Percentiles rank a stretch among this genome's conserved stretches.
These are phyloP conservation scores for Neurospora crassa DNA, from an alignment of 2,329 filamentous ascomycete genomes.

Conservation along the genomic window DNA sequence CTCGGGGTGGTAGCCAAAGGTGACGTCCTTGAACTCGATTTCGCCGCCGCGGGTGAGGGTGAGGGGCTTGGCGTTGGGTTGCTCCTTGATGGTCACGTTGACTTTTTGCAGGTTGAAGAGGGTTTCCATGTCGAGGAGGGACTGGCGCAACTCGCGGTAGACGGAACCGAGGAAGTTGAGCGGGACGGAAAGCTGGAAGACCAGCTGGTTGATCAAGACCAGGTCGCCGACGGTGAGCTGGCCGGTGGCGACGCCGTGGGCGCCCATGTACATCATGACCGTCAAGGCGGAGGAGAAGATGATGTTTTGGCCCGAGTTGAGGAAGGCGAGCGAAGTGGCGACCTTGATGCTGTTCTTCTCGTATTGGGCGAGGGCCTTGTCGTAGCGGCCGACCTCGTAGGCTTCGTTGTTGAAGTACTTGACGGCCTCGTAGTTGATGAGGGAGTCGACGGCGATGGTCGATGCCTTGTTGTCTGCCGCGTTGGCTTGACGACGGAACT, in stretches of 20 bases:
- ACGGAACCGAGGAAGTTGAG: conserved; percentile 98
- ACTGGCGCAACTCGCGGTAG: conserved; percentile 91
- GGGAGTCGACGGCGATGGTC: conserved; percentile 87
- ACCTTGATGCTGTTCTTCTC: conserved; percentile 95
- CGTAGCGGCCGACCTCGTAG: conserved; percentile 85
- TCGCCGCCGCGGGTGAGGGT: conserved; percentile 68
- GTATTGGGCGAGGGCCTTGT: conserved; percentile 75
- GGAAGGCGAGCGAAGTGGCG: conserved; percentile 80
- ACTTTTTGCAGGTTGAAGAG: conserved; percentile 96
- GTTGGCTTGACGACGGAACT: conserved; percentile 90
- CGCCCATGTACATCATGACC: conserved; percentile 96
- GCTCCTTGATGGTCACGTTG: conserved; percentile 77
- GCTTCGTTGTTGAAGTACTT: conserved; percentile 99
- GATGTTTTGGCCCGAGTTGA: conserved; percentile 93
- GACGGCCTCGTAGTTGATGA: conserved; percentile 98
- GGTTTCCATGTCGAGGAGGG: conserved; percentile 95
- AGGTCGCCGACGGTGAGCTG: conserved; percentile 85
- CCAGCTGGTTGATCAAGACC: conserved; percentile 97
- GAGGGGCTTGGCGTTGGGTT: conserved; percentile 63
- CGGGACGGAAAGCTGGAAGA: conserved; percentile 94
- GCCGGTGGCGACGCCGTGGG: conserved; percentile 76
- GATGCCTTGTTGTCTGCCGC: conserved; percentile 93
- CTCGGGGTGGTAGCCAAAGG: conserved; percentile 82
- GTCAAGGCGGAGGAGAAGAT: conserved; percentile 94
- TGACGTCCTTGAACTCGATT: conserved; percentile 90